Percentiles rank a stretch among this genome's conserved stretches.
These are phyloP conservation scores for Suillus spraguei DNA, from an alignment of 768 basidiomycete genomes.

Conservation along the genomic window DNA sequence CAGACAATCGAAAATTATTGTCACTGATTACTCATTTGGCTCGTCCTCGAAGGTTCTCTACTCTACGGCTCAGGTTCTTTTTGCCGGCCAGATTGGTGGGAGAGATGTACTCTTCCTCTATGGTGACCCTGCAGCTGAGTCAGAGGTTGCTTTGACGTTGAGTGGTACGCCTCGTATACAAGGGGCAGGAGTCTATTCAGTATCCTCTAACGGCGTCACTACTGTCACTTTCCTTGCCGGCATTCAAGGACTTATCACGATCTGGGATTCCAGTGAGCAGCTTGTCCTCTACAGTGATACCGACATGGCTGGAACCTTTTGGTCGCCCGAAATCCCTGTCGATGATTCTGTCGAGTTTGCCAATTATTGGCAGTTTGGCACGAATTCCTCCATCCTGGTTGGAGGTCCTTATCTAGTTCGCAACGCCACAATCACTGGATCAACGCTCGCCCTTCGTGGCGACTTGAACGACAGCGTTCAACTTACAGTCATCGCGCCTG, in stretches of 20 bases:
- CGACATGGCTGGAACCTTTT: constrained; percentile 69
- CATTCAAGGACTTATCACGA: constrained; percentile 55
- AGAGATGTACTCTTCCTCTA: constrained; percentile 68
- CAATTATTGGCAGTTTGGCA: constrained; percentile 74
- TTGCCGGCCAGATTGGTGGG: constrained; percentile 59
- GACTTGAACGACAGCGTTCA: constrained; percentile 63
- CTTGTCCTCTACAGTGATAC: constrained; percentile 72
- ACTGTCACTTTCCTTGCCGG: constrained; percentile 60
- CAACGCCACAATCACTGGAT: constrained; percentile 47
- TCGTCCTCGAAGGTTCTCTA: constrained; percentile 55
- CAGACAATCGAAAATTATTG: constrained; percentile 72
- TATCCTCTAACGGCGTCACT: constrained; percentile 33
- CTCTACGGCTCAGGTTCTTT: constrained; percentile 76
- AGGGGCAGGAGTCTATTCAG: constrained; percentile 26
- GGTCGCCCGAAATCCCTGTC: constrained; percentile 66
- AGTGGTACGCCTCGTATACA: constrained; percentile 48
- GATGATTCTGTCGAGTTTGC: constrained; percentile 42
- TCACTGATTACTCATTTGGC: constrained; percentile 76
- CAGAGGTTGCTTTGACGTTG: constrained; percentile 53
- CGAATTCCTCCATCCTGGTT: constrained; percentile 67
- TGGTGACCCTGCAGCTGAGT: constrained; percentile 55
- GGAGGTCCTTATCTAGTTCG: constrained; percentile 70
- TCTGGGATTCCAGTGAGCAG: constrained; percentile 69
- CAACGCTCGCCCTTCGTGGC: constrained; percentile 61
- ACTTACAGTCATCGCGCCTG: constrained; percentile 67